Evolutionary conservation across 169 alveolate species (phyloP), one percentile per base, ranked within the genome.

Genomic region (Plasmodium vinckei): DNA sequence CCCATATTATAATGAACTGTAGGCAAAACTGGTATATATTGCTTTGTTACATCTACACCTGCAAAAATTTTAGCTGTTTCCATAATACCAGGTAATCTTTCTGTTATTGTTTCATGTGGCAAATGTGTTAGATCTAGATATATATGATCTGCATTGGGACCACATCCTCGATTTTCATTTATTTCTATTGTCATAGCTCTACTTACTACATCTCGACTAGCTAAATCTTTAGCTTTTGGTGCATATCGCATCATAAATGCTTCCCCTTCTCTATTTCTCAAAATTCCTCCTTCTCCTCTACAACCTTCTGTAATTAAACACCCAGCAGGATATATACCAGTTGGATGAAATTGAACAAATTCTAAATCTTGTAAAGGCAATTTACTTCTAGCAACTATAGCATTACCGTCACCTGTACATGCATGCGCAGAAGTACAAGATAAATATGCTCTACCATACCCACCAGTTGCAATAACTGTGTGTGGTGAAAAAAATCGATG

Each of bases 1-100:
- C 99, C 99, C 99, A 99, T 99, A 94, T 98, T 98, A 94, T 99
- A 99, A 94, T 99, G 99, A 56, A 98, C 99, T 1, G 99, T 98
- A 27, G 99, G 99, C 56, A 98, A 90, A 46, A 98, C 99, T 12
- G 99, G 99, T 25, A 98, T 97, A 33, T 99, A 99, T 91, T 98
- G 98, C 89, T 96, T 97, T 71, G 98, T 95, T 2, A 94, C 98
- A 94, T 97, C 99, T 53, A 97, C 98, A 27, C 99, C 99, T 44
- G 99, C 99, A 89, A 98, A 98, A 77, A 97, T 97, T 73, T 97
- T 96, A 9, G 99, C 99, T 27, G 99, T 97, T 87, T 98, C 99
- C 71, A 97, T 89, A 92, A 99, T 98, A 60, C 99, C 99, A 13
- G 99, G 99, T 77, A 98, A 95, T 89, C 99, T 96, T 94, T 96